These are phyloP conservation scores for Pichia sorboxylosa DNA, from an alignment of 1,139 yeast species.

Conservation along the genomic window DNA sequence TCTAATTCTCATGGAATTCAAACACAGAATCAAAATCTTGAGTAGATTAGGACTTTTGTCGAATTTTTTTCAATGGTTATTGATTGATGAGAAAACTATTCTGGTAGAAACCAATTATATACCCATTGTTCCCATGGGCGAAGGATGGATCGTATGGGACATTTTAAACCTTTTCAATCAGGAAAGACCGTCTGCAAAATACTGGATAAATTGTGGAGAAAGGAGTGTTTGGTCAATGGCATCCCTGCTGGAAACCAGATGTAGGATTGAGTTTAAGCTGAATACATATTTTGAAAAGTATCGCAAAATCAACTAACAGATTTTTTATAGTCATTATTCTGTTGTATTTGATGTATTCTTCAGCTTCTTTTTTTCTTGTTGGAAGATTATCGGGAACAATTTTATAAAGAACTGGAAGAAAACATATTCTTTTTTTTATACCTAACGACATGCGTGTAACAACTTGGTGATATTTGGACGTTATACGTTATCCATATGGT, in stretches of 20 bases:
- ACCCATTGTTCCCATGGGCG: conserved; percentile 68
- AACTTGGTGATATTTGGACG: no score
- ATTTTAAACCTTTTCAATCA: conserved; percentile 49
- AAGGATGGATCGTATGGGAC: conserved; percentile 12
- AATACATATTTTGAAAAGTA: conserved; percentile 44
- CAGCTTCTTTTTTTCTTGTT: no score
- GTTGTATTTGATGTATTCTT: no score
- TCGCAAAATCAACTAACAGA: no score
- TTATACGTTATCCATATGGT: no score
- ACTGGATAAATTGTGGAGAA: conserved; percentile 89
- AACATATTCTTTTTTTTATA: no score
- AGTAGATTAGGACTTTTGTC: conserved; percentile 71
- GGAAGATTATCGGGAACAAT: no score
- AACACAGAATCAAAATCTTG: conserved; percentile 71
- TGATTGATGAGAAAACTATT: conserved; percentile 83
- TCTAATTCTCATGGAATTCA: conserved; percentile 53
- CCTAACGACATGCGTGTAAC: no score
- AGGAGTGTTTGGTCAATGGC: conserved; percentile 88
- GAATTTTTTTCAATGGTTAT: conserved; percentile 57
- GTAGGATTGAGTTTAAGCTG: conserved; percentile 80
- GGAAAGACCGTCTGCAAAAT: conserved; percentile 65
- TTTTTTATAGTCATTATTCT: no score
- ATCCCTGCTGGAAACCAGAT: conserved; percentile 76
- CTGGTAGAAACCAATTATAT: conserved; percentile 59
- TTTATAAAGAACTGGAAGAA: no score